A percentile compares a stretch with the other conserved stretches of the same genome.
Conservation (phyloP, 2,329 filamentous ascomycete species). For the Emergomyces pasteurianus region DNA sequence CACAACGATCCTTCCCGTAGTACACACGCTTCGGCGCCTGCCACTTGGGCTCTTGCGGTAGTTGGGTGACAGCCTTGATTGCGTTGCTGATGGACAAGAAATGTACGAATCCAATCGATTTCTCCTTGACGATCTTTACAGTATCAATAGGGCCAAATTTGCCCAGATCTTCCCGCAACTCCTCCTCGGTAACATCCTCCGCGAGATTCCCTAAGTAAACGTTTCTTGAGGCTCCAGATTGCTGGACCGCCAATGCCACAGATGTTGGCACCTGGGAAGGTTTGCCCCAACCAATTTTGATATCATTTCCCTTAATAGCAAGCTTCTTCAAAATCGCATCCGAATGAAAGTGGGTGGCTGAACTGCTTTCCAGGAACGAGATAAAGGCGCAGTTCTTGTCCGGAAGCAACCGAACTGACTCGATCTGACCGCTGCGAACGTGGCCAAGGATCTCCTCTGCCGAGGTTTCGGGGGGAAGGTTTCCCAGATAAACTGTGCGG, state of each 20-base stretch:
- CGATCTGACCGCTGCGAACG: conserved; percentile 93
- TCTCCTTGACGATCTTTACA: conserved; percentile 94
- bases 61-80: conserved; percentile 92
- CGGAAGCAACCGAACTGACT: conserved; percentile 90
- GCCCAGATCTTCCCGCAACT: conserved; percentile 84
- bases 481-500: conserved; percentile 92
- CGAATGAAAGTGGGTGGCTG: conserved; percentile 96
- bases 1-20: conserved; percentile 97
- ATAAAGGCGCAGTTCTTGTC: conserved; percentile 99
- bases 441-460: conserved; percentile 95
- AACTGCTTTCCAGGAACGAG: conserved; percentile 94
- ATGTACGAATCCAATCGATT: conserved; percentile 95
- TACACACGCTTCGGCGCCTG: conserved; percentile 90
- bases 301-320: conserved; percentile 95
- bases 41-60: conserved; percentile 95
- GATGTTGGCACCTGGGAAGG: conserved; percentile 96
- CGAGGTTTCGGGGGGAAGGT: conserved; percentile 94
- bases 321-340: conserved; percentile 99
- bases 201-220: conserved; percentile 91
- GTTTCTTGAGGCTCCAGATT: conserved; percentile 91
- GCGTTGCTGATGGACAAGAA: conserved; percentile 96
- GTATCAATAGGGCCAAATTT: conserved; percentile 97
- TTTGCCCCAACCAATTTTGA: conserved; percentile 99
- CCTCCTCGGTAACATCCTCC: conserved; percentile 82
- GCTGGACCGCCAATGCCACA: conserved; percentile 92